phyloP scores from a whole-genome alignment of 805 yeast genomes.

The Saturnispora zaruensis region DNA sequence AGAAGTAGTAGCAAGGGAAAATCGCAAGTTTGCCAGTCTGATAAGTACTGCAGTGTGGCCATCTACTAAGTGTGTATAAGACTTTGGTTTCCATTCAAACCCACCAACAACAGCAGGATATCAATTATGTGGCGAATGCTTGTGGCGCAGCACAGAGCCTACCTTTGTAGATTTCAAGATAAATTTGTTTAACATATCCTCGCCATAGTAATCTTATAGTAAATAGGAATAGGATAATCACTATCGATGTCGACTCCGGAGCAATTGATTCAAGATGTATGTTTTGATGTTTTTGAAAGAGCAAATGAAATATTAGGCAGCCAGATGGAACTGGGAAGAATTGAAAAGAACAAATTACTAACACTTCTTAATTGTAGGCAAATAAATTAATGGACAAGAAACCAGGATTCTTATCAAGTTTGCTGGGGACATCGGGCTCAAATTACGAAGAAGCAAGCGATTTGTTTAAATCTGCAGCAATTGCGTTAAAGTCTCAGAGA shows the following conservation, averaged over 20 bases:
- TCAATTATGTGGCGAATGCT: neutral
- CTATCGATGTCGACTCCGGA: slow-evolving; percentile 29
- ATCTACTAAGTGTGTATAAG: too few species aligned
- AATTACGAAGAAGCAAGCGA: slow-evolving; percentile 91
- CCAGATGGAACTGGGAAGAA: neutral
- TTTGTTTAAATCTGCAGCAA: slow-evolving; percentile 87
- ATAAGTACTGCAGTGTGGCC: too few species aligned
- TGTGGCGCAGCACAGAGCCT: too few species aligned
- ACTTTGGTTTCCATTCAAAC: neutral
- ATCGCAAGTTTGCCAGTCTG: too few species aligned
- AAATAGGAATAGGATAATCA: neutral
- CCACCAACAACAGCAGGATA: neutral
- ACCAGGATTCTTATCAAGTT: slow-evolving; percentile 56
- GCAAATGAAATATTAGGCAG: neutral
- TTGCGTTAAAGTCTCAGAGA: slow-evolving; percentile 68
- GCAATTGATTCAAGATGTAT: slow-evolving; percentile 26
- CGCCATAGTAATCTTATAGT: neutral
- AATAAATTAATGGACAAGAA: slow-evolving; percentile 62
- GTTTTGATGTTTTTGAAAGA: slow-evolving; percentile 11
- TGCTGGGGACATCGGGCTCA: slow-evolving; percentile 54
- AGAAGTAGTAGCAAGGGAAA: too few species aligned
- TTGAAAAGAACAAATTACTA: neutral
- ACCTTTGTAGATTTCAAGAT: neutral
- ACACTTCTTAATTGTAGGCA: slow-evolving; percentile 35
- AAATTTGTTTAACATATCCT: neutral